phyloP scores from a whole-genome alignment of 192 early-diverging fungal species.

The Paraglomus occultum region DNA sequence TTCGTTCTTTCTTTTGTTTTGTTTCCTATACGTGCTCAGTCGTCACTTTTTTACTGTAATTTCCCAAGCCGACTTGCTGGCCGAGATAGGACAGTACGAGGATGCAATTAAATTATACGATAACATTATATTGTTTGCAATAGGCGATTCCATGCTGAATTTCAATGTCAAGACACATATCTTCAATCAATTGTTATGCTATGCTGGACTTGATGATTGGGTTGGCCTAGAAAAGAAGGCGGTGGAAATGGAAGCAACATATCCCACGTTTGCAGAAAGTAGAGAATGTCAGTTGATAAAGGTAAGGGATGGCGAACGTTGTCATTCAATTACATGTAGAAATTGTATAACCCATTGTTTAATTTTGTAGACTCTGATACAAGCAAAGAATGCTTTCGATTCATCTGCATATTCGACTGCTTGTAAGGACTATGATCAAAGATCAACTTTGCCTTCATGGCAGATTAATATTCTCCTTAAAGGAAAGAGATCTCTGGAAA shows the following conservation, averaged over 20 bases:
- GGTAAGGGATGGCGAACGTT: not conserved
- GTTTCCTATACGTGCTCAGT: not conserved
- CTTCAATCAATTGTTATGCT: constrained; percentile 22
- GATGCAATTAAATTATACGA: constrained; percentile 20
- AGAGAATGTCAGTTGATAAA: constrained; percentile 23
- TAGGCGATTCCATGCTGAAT: constrained; percentile 3
- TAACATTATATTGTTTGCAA: not conserved
- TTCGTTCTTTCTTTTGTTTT: not conserved
- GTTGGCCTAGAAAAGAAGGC: constrained; percentile 22
- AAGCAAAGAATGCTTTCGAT: constrained; percentile 23
- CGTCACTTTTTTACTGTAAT: constrained; percentile 26
- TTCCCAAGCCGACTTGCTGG: constrained; percentile 26
- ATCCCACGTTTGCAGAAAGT: constrained; percentile 29
- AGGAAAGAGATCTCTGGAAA: constrained; percentile 18
- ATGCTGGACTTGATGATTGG: constrained; percentile 20
- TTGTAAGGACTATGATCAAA: constrained; percentile 24
- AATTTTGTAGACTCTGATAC: constrained; percentile 5
- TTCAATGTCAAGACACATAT: constrained; percentile 12
- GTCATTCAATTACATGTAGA: not conserved
- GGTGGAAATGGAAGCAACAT: not conserved
- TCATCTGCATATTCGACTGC: constrained; percentile 24
- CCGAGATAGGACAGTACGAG: constrained; percentile 25
- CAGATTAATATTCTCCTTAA: constrained; percentile 23
- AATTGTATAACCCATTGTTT: not conserved
- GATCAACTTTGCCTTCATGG: constrained; percentile 8